Base-by-base conservation (phyloP, 768 basidiomycete genomes). In the Dioszegia aurantiaca region DNA sequence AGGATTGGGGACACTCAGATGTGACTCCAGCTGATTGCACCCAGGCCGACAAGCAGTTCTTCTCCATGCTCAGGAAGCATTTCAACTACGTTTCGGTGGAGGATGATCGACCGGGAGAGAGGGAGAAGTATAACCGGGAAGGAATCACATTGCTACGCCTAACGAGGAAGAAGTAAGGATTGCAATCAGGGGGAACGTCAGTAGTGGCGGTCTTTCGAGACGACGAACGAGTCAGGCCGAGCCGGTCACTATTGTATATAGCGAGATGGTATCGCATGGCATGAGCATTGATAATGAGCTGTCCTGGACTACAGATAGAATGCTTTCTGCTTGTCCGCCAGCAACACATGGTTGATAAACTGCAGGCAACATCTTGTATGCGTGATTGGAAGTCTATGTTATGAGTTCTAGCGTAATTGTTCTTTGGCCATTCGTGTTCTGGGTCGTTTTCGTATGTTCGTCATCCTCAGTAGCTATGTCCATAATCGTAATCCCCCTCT, bases 41-140 rank as follows among this genome's bases (percentile, higher is more conserved):
- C 4, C 36, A 91, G 90, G 91, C 89, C 0, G 91, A 94, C 73
- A 90, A 85, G 69, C 84, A 87, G 1, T 93, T 94, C 78, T 94
- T 94, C 73, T 72, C 79, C 0, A 74, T 91, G 67, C 79, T 93
- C 59, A 89, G 83, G 73, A 91, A 87, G 67, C 79, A 83, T 52
- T 93, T 93, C 72, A 80, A 74, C 4, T 89, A 61, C 2, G 53
- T 52, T 2, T 36, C 42, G 1, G 68, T 77, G 0, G 66, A 68
- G 1, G 73, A 77, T 46, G 75, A 74, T 49, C 57, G 59, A 33
- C 62, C 63, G 0, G 73, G 73, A 12, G 70, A 70, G 59, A 62
- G 46, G 56, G 75, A 74, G 54, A 48, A 37, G 45, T 77, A 77
- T 55, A 61, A 48, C 21, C 41, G 72, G 19, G 68, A 77, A 47